Conservation (phyloP, 2,329 filamentous ascomycete genomes). For the Exophiala xenobiotica region DNA sequence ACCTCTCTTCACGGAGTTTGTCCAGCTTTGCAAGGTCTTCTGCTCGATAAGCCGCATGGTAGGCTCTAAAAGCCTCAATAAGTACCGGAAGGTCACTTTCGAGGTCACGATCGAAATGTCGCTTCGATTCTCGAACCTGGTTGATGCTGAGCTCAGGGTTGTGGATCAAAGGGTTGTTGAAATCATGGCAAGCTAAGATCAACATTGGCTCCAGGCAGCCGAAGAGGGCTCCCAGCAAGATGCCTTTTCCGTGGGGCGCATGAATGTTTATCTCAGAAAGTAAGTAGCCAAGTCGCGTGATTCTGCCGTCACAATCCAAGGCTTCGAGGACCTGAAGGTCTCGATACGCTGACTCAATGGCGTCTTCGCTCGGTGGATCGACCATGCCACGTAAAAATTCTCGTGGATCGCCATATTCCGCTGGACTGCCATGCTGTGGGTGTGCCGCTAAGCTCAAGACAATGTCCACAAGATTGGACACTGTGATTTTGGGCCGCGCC, state of each 20-base stretch:
- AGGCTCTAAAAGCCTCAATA: conserved; percentile 23
- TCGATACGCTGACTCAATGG: conserved; percentile 88
- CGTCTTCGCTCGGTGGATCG: conserved; percentile 84
- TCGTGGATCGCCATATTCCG: conserved; percentile 74
- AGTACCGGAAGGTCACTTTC: conserved; percentile 20
- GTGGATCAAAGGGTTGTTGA: conserved; percentile 12
- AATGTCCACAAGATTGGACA: conserved; percentile 88
- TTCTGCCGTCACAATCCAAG: conserved; percentile 73
- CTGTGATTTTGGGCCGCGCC: conserved; percentile 92
- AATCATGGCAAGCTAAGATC: conserved; percentile 63
- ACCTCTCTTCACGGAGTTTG: conserved; percentile 9
- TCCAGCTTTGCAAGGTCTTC: conserved; percentile 4
- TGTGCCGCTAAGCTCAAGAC: conserved; percentile 92
- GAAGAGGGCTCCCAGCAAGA: conserved; percentile 81
- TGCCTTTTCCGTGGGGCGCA: conserved; percentile 90
- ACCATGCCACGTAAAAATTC: conserved; percentile 82
- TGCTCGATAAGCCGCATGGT: conserved; percentile 16
- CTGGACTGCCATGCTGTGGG: conserved; percentile 5
- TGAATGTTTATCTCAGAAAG: conserved; percentile 86
- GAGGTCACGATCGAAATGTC: conserved; percentile 6
- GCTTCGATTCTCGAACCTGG: conserved; percentile 8
- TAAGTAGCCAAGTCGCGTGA: conserved; percentile 82
- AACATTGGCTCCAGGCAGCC: conserved; percentile 88
- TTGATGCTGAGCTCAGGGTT: conserved; percentile 9
- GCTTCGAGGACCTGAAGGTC: conserved; percentile 89